Base-by-base conservation (phyloP, 1,139 yeast species). In the Saccharomyces hybrid region DNA sequence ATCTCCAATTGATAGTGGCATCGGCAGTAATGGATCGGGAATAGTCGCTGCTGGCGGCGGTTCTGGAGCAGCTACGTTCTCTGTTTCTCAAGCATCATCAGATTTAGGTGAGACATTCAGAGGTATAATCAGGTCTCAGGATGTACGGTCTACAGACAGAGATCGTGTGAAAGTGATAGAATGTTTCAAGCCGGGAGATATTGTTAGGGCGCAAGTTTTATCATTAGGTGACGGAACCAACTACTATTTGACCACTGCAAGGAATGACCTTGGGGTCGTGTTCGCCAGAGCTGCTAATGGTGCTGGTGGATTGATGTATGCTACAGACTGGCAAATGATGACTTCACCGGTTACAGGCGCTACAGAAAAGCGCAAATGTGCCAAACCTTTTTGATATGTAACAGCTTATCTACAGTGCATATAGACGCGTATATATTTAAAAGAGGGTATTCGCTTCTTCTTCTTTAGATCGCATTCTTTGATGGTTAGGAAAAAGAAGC, bases 271-370 rank as follows among this genome's bases (percentile, higher is more conserved):
- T 52, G 99, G 99, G 1, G 99, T 93, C 2, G 84, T 95, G 1
- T 88, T 91, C 70, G 98, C 99, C 8, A 83, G 78, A 62, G 77
- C 82, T 50, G 78, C 77, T 56, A 80, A 79, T 52, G 87, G 90
- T 3, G 81, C 85, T 8, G 97, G 97, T 1, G 83, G 81, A 51
- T 74, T 85, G 57, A 84, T 95, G 93, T 86, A 84, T 63, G 96
- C 99, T 2, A 72, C 90, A 42, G 98, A 93, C 72, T 95, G 99
- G 98, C 91, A 90, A 71, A 87, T 90, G 9, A 93, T 95, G 98
- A 79, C 86, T 50, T 83, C 88, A 59, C 83, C 97, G 4, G 75
- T 73, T 47, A 82, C 90, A 3, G 97, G 97, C 1, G 79, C 78
- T 23, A 72, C 82, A 27, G 98, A 91, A 66, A 76, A 77, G 63